Evolutionary conservation across 2,329 filamentous ascomycete species (phyloP), one percentile per base, ranked within the genome.

Genomic region (Lachnellula hyalina): DNA sequence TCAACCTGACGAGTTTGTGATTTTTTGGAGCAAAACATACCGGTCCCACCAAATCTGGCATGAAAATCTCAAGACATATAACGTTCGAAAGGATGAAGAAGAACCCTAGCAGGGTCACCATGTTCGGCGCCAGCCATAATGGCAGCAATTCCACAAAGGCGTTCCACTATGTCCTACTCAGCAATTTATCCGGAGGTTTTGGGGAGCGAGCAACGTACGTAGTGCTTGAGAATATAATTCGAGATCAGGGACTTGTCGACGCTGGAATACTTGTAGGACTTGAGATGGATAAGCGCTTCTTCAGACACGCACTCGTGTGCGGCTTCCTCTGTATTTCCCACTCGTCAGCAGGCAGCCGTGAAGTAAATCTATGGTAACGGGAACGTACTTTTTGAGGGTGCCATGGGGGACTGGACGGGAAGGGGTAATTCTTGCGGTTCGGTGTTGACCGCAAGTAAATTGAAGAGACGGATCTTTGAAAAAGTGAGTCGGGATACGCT

Each of bases 221-320:
- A 99, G 70, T 96, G 93, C 64, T 87, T 89, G 49, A 99, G 81
- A 69, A 99, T 89, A 73, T 97, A 96, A 72, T 92, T 83, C 54
- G 94, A 97, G 56, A 96, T 84, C 59, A 89, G 87, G 49, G 92
- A 96, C 74, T 96, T 93, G 78, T 99, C 94, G 73, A 99, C 91
- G 67, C 88, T 90, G 65, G 91, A 96, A 74, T 99, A 99, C 71
- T 96, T 95, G 84, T 99, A 99, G 57, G 87, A 86, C 74, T 91
- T 94, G 66, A 99, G 85, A 71, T 96, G 92, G 57, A 88, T 79
- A 64, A 99, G 82, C 52, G 90, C 90, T 67, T 97, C 91, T 67
- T 96, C 90, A 28, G 92, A 95, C 64, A 97, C 77, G 62, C 87
- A 87, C 72, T 87, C 85, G 64, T 85, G 82, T 54, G 76, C 80